Base-by-base conservation (phyloP, 176 grass and related monocot species). In the Pharus latifolius region DNA sequence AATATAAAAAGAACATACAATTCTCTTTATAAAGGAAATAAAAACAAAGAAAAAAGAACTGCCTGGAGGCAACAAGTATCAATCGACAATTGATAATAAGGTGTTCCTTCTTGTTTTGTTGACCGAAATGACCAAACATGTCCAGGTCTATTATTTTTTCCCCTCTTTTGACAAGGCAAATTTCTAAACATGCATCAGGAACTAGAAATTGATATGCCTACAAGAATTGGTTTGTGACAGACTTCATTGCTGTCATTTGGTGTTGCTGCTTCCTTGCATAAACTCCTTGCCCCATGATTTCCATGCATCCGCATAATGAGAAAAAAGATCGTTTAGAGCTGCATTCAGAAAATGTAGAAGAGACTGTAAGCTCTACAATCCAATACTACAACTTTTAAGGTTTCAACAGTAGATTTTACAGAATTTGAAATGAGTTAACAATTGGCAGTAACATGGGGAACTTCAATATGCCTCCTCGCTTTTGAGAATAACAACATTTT, bases 241-340 rank as follows among this genome's bases (percentile, higher is more conserved):
- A 56, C 17, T 76, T 51, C 40, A 46, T 42, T 23, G 56, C 25
- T 59, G 42, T 2, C 48, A 54, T 19, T 44, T 83, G 51, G 81
- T 25, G 70, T 65, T 25, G 52, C 29, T 11, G 31, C 57, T 58
- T 66, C 87, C 68, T 74, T 79, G 56, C 32, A 72, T 76, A 46
- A 90, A 26, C 67, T 78, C 77, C 19, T 35, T 27, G 63, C 90
- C 84, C 95, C 95, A 98, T 34, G 95, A 85, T 32, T 83, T 93
- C 95, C 90, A 98, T 43, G 95, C 95, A 42, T 98, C 90, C 57
- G 85, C 41, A 40, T 90, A 98, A 46, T 98, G 95, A 44, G 83
- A 78, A 56, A 98, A 98, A 35, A 98, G 89, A 49, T 98, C 90
- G 27, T 67, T 91, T 63, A 93, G 49, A n/a, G 84, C 95, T 98